Evolutionary conservation across 768 basidiomycete species (phyloP).

Genomic region (Pisolithus tinctorius): DNA sequence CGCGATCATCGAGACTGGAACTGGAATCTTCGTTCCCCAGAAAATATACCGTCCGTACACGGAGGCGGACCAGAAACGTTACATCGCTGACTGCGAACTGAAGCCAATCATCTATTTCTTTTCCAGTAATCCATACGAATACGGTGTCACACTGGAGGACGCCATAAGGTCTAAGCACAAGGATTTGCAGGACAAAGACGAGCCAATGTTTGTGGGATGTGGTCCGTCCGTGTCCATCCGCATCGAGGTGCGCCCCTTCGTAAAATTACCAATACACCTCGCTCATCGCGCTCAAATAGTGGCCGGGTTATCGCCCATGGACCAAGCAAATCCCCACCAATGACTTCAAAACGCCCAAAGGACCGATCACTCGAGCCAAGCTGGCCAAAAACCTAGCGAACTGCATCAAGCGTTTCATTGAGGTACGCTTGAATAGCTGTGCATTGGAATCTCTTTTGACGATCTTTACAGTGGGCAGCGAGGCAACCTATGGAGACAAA

Average conservation of each 20-base stretch:
- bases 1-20: conserved; percentile 18
- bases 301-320: conserved; percentile 77
- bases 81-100: conserved; percentile 63
- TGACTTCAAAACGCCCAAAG: conserved; percentile 73
- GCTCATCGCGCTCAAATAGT: conserved; percentile 34
- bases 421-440: conserved; percentile 29
- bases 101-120: conserved; percentile 61
- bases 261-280: not conserved
- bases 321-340: conserved; percentile 77
- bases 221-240: conserved; percentile 79
- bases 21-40: conserved; percentile 60
- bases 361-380: conserved; percentile 70
- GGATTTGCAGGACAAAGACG: conserved; percentile 50
- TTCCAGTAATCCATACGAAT: conserved; percentile 44
- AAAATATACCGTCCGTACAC: conserved; percentile 71
- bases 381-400: conserved; percentile 77
- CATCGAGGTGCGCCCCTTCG: conserved; percentile 46
- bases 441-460: conserved; percentile 1
- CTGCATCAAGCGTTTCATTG: conserved; percentile 63
- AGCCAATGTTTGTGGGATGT: conserved; percentile 61
- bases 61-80: conserved; percentile 67
- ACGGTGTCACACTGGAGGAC: conserved; percentile 58
- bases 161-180: conserved; percentile 55
- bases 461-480: conserved; percentile 39
- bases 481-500: conserved; percentile 55